These are phyloP conservation scores for Aspergillus sp. DNA, from an alignment of 2,329 filamentous ascomycete species.

Conservation along the genomic window DNA sequence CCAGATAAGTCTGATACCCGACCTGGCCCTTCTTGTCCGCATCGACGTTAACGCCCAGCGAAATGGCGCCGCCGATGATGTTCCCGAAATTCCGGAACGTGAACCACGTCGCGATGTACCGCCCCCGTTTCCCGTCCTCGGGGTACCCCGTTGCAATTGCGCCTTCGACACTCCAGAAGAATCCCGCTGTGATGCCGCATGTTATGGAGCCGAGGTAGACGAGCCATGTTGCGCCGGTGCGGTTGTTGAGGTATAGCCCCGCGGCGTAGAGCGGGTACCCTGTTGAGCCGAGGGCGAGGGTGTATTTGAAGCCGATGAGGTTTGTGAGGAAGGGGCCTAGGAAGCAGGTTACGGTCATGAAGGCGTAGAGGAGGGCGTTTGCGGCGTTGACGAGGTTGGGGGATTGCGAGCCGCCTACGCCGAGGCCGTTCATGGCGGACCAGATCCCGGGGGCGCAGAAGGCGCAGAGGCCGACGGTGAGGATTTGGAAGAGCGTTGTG, in stretches of 20 bases:
- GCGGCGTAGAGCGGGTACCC: neutral
- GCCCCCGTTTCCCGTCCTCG: conserved; percentile 19
- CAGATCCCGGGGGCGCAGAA: neutral
- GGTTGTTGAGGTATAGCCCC: neutral
- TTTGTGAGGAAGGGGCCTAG: neutral
- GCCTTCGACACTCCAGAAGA: neutral
- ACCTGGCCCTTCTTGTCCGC: conserved; percentile 24
- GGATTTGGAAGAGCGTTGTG: neutral
- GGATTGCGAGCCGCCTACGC: neutral
- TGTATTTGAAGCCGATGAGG: neutral
- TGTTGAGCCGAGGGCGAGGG: neutral
- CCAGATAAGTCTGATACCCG: conserved; percentile 38
- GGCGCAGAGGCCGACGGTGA: neutral
- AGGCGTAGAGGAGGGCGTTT: neutral
- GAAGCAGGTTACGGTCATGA: neutral
- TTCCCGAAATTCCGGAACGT: conserved; percentile 43
- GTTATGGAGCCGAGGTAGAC: neutral
- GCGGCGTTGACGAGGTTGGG: neutral
- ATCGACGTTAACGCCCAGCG: conserved; percentile 48
- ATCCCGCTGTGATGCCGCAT: neutral
- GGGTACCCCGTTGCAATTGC: conserved; percentile 45
- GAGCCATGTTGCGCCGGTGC: neutral
- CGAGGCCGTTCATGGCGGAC: neutral
- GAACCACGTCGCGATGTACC: conserved; percentile 39
- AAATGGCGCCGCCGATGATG: conserved; percentile 53